Conservation (phyloP, 495 filamentous ascomycete genomes). For the Xylaria scruposa region DNA sequence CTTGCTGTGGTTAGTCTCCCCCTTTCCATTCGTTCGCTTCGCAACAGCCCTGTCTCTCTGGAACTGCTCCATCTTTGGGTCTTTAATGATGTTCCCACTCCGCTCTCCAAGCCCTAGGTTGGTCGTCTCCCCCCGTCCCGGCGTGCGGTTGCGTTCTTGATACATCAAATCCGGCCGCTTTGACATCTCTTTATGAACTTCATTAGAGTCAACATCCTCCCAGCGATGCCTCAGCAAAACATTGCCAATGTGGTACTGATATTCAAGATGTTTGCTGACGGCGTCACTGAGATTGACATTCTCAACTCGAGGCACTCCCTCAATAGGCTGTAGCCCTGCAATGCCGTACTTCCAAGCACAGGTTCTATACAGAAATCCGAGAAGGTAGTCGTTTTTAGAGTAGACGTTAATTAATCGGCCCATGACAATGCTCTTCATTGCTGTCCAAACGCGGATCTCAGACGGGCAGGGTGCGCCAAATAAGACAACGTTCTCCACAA, state of each 20-base stretch:
- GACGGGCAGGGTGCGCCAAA: slow-evolving; percentile 82
- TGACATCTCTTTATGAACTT: slow-evolving; percentile 51
- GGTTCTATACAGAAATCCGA: slow-evolving; percentile 64
- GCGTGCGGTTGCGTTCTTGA: slow-evolving; percentile 38
- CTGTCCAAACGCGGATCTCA: slow-evolving; percentile 58
- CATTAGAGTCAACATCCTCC: slow-evolving; percentile 58
- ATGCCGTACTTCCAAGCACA: slow-evolving; percentile 62
- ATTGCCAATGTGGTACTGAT: slow-evolving; percentile 60
- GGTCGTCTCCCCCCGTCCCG: slow-evolving; percentile 29
- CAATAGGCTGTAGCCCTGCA: slow-evolving; percentile 61
- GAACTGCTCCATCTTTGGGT: background rate
- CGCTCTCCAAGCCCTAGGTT: background rate
- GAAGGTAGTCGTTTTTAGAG: slow-evolving; percentile 65
- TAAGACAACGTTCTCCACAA: slow-evolving; percentile 84
- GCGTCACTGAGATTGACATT: slow-evolving; percentile 63
- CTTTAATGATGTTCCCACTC: slow-evolving; percentile 13
- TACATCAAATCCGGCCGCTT: slow-evolving; percentile 30
- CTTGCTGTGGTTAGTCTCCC: slow-evolving; percentile 7
- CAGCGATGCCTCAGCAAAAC: slow-evolving; percentile 62
- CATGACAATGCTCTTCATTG: slow-evolving; percentile 62
- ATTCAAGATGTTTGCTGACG: slow-evolving; percentile 61
- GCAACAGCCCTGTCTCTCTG: slow-evolving; percentile 8
- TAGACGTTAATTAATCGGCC: slow-evolving; percentile 66
- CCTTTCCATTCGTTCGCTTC: slow-evolving; percentile 17
- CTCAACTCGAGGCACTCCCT: slow-evolving; percentile 61